A percentile compares a stretch with the other conserved stretches of the same genome.
Conservation (phyloP, 306 rosid species). For the Sicyos baderoa region DNA sequence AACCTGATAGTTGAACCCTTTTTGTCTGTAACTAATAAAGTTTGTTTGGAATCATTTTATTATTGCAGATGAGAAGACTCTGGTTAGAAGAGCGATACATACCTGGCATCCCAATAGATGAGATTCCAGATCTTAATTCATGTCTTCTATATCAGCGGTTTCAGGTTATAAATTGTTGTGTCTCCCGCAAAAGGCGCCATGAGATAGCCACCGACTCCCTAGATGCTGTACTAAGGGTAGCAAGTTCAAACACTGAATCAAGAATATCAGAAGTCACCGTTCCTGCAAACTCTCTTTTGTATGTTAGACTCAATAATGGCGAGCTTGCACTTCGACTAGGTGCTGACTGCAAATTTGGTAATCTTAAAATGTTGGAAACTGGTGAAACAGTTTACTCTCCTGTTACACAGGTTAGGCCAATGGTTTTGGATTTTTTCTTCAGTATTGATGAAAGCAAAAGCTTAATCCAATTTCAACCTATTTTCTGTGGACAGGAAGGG, state of each 20-base stretch:
- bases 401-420: slow-evolving; percentile 64
- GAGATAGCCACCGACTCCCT: slow-evolving; percentile 60
- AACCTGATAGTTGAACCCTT: slow-evolving; percentile 11
- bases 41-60: slow-evolving; percentile 12
- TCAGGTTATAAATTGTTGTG: slow-evolving; percentile 87
- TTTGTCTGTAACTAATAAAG: slow-evolving; percentile 4
- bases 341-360: slow-evolving; percentile 47
- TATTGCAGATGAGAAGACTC: slow-evolving; percentile 66
- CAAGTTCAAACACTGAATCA: slow-evolving; percentile 39
- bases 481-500: slow-evolving; percentile 50
- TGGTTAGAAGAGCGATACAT: slow-evolving; percentile 61
- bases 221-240: slow-evolving; percentile 57
- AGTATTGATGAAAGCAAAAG: slow-evolving; percentile 5
- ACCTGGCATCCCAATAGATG: slow-evolving; percentile 70
- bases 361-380: slow-evolving; percentile 83
- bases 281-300: slow-evolving; percentile 46
- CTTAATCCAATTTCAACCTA: slow-evolving; percentile 9
- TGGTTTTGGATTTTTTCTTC: slow-evolving; percentile 9
- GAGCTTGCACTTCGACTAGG: slow-evolving; percentile 86
- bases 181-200: slow-evolving; percentile 73
- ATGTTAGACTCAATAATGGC: slow-evolving; percentile 65
- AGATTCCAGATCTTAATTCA: slow-evolving; percentile 76
- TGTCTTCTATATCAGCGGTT: slow-evolving; percentile 81
- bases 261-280: slow-evolving; percentile 18
- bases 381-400: slow-evolving; percentile 93